phyloP scores from a whole-genome alignment of 202 grass and related monocot species.

The Carex arenaria region DNA sequence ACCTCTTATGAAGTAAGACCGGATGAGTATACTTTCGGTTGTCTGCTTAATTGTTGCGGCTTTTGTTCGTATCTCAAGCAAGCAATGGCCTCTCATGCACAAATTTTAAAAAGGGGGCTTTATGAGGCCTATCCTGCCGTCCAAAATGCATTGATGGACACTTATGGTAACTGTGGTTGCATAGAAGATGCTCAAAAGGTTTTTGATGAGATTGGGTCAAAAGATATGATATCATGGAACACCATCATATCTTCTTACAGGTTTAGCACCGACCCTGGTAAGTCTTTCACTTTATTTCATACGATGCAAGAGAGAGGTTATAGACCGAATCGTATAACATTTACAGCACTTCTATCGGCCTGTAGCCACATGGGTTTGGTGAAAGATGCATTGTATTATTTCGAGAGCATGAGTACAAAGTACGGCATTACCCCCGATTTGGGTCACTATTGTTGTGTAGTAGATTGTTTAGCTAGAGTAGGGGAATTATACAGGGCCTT shows the following conservation, averaged over 20 bases:
- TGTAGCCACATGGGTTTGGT: constrained; percentile 40
- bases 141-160: constrained; percentile 39
- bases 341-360: constrained; percentile 39
- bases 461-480: constrained; percentile 42
- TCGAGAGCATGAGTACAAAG: constrained; percentile 26
- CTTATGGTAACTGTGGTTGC: constrained; percentile 47
- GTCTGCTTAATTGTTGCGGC: constrained; percentile 35
- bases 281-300: constrained; percentile 25
- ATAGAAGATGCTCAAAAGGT: constrained; percentile 30
- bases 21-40: constrained; percentile 42
- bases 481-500: constrained; percentile 40
- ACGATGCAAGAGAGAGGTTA: constrained; percentile 40
- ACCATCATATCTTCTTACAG: constrained; percentile 41
- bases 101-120: constrained; percentile 34
- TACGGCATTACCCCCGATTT: constrained; percentile 35
- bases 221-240: constrained; percentile 48
- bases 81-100: constrained; percentile 32
- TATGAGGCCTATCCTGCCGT: constrained; percentile 25
- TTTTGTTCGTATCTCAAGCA: constrained; percentile 35
- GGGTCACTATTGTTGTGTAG: constrained; percentile 39
- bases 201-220: constrained; percentile 34
- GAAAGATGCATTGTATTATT: constrained; percentile 31
- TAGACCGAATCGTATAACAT: constrained; percentile 40
- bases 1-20: constrained; percentile 24
- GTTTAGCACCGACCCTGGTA: constrained; percentile 25